A percentile compares a stretch with the other conserved stretches of the same genome.
Evolutionary conservation across 2,329 filamentous ascomycete genomes (phyloP).

Genomic region (Neonectria sp.): DNA sequence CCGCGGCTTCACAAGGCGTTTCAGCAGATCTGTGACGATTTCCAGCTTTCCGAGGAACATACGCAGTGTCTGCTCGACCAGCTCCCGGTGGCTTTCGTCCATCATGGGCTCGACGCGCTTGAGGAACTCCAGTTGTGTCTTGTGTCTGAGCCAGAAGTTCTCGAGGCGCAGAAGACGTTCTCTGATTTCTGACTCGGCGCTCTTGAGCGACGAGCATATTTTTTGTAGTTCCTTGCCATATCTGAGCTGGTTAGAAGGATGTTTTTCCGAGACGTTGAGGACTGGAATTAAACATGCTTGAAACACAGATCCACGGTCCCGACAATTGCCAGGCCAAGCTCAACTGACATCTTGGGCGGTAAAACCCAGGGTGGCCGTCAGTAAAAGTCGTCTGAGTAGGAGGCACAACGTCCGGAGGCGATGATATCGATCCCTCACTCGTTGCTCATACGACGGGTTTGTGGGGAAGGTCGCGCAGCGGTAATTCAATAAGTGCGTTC

Average conservation of each 20-base stretch:
- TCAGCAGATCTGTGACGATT: not conserved
- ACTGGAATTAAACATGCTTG: not conserved
- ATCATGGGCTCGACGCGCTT: slow-evolving; percentile 1
- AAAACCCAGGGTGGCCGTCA: too few species aligned
- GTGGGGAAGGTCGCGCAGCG: too few species aligned
- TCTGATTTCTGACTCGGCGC: not conserved
- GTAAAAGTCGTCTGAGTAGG: too few species aligned
- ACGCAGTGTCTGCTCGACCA: not conserved
- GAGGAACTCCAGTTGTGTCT: slow-evolving; percentile 5
- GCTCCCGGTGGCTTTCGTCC: not conserved
- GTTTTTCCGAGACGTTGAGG: not conserved
- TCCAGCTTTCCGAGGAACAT: not conserved
- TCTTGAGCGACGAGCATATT: not conserved
- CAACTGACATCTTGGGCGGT: not conserved
- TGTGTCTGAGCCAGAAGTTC: not conserved
- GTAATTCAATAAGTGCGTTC: too few species aligned
- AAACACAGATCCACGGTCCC: slow-evolving; percentile 4
- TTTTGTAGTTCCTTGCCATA: slow-evolving; percentile 2
- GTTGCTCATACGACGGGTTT: too few species aligned
- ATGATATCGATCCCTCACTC: too few species aligned
- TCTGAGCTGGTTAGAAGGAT: not conserved
- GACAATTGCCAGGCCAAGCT: not conserved
- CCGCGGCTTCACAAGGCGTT: not conserved
- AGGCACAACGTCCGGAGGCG: too few species aligned
- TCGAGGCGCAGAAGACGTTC: not conserved